Evolutionary conservation across 192 early-diverging fungal species (phyloP).

Genomic region (Chytriomyces hyalinus): DNA sequence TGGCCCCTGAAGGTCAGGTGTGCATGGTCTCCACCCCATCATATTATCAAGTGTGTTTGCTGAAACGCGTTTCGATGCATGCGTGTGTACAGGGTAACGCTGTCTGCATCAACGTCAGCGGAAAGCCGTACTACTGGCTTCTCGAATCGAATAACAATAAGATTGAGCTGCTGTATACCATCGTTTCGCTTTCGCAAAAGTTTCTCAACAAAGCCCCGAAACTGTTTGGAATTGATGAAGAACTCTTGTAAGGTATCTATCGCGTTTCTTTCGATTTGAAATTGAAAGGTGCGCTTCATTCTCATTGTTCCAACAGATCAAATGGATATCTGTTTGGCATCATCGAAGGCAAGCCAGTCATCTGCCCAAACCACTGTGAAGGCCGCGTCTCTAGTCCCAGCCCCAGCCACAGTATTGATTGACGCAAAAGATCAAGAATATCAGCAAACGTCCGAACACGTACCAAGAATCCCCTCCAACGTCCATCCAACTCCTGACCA

Average conservation of each 20-base stretch:
- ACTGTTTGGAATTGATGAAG: constrained; percentile 54
- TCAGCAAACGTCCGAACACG: too few species aligned
- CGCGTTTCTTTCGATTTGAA: neutral
- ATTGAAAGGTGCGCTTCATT: neutral
- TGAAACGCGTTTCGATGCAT: neutral
- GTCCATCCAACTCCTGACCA: too few species aligned
- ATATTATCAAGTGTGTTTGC: too few species aligned
- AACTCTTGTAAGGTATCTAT: constrained; percentile 33
- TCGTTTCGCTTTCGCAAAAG: constrained; percentile 47
- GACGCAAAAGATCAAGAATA: too few species aligned
- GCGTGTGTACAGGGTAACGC: constrained; percentile 37
- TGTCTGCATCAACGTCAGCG: constrained; percentile 47
- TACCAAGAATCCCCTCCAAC: too few species aligned
- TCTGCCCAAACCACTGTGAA: constrained; percentile 21
- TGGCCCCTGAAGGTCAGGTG: too few species aligned
- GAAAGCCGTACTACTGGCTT: constrained; percentile 47
- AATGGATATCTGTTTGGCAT: constrained; percentile 26
- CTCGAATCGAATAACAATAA: constrained; percentile 44
- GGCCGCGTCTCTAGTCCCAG: neutral
- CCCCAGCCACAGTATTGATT: too few species aligned
- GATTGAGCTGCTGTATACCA: constrained; percentile 47
- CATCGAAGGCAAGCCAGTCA: neutral
- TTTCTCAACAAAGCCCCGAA: constrained; percentile 46
- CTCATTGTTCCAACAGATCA: constrained; percentile 9
- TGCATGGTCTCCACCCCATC: too few species aligned